Evolutionary conservation across 352 stramenopile genomes (phyloP), one percentile per base, ranked within the genome.

Genomic region (Phytopythium litorale): DNA sequence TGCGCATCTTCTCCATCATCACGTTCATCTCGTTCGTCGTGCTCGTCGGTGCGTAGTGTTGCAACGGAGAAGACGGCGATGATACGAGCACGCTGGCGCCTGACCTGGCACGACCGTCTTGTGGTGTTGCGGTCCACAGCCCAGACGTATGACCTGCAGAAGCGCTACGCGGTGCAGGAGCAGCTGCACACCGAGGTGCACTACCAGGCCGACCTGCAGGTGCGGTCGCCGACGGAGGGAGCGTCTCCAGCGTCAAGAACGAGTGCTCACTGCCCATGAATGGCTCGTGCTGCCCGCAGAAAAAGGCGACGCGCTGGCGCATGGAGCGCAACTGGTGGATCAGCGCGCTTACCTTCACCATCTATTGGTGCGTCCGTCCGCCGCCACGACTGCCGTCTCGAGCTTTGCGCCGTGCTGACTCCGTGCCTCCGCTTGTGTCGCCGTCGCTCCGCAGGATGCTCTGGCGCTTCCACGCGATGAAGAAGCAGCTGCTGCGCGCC

Each of bases 301-400:
- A 93, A 73, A 91, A 91, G 55, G 84, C 84, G 23, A 78, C 78
- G 43, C 79, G 84, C 49, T 92, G 84, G 84, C 77, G 84, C 32
- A 83, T 74, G 11, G 84, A 93, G 68, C 68, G 84, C 52, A 93
- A 93, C 68, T 93, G 81, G 81, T 93, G 84, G 84, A 93, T 93
- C 70, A 91, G 81, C 56, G 82, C 84, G 25, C 79, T 93, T 32
- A 89, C 81, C 35, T 93, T 93, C 62, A 88, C 79, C 30, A 93
- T 93, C 60, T 93, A 93, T 70, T 93, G 84, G 83, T 90, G 30
- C 30, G 75, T 71, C 12, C 18, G 33, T 38, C 33, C 25, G 25
- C 25, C 25, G 33, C 33, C 33, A 8, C 7, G 33, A 8, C 33
- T 12, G 33, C 33, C 33, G 33, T 12, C 33, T 38, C 11, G 25